phyloP scores from a whole-genome alignment of 2,329 filamentous ascomycete species.

The Thelonectria discophora region DNA sequence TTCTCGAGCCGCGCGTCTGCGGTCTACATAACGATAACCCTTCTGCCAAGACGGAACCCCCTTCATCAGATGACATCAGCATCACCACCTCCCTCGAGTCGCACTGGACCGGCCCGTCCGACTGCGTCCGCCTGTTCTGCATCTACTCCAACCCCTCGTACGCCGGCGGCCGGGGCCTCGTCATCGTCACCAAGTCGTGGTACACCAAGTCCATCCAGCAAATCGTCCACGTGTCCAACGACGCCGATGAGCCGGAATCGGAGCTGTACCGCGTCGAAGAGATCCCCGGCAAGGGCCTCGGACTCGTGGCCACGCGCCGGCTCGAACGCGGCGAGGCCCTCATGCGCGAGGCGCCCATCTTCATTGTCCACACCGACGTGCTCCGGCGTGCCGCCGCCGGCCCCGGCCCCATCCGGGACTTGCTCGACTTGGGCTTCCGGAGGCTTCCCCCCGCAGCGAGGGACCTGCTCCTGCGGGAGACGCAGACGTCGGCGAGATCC shows the following conservation, averaged over 20 bases:
- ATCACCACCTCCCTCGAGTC: background rate
- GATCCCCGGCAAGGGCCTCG: conserved; percentile 12
- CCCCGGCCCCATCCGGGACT: background rate
- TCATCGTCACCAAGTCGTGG: conserved; percentile 2
- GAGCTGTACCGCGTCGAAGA: background rate
- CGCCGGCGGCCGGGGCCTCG: conserved; percentile 6
- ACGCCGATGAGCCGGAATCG: background rate
- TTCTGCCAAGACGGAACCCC: background rate
- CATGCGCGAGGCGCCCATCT: conserved; percentile 4
- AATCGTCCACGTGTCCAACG: no score
- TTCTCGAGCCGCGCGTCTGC: background rate
- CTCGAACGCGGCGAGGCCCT: conserved; percentile 8
- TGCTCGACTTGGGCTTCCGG: background rate
- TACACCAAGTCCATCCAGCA: background rate
- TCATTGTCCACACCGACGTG: conserved; percentile 1
- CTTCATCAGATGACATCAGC: background rate
- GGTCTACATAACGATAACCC: background rate
- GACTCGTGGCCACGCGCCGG: conserved; percentile 4
- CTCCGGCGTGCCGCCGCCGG: background rate
- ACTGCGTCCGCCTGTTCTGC: conserved; percentile 1
- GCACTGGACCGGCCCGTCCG: conserved; percentile 4
- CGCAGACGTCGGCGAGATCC: no score
- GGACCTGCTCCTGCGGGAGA: background rate
- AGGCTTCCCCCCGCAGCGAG: background rate
- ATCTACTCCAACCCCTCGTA: conserved; percentile 14